Conservation (phyloP, 345 rosid genomes). For the Geranium brycei region DNA sequence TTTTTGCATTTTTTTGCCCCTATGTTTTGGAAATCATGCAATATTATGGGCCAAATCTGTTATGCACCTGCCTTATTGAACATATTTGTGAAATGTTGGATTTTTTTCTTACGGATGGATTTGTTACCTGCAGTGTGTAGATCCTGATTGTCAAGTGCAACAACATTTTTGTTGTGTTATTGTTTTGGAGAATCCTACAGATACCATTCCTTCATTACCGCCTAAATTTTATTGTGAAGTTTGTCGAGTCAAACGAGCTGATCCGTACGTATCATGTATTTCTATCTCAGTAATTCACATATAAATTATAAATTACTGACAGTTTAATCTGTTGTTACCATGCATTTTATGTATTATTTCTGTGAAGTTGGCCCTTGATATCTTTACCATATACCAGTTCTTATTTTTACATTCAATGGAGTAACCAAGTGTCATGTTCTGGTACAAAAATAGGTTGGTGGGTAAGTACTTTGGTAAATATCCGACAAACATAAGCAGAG, state of each 20-base stretch:
- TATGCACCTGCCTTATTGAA: neutral
- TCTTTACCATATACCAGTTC: neutral
- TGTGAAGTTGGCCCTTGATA: neutral
- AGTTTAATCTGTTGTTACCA: too few relatives aligned
- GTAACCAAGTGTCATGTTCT: neutral
- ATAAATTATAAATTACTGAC: too few relatives aligned
- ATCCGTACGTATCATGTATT: conserved; percentile 24
- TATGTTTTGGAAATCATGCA: neutral
- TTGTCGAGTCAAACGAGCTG: conserved; percentile 29
- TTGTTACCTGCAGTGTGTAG: conserved; percentile 23
- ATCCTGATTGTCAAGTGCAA: conserved; percentile 21
- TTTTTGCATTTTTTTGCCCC: neutral
- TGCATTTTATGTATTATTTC: too few relatives aligned
- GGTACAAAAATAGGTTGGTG: neutral
- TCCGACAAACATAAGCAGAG: neutral
- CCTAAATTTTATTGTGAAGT: conserved; percentile 22
- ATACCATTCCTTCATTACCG: conserved; percentile 10
- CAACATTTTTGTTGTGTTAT: conserved; percentile 30
- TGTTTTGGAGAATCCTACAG: conserved; percentile 17
- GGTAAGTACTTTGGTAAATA: neutral
- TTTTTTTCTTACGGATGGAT: neutral
- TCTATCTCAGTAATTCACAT: neutral
- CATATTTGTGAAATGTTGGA: neutral
- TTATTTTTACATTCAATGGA: neutral
- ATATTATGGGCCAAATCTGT: neutral